Evolutionary conservation across 371 early-diverging fungal species (phyloP).

Genomic region (Mortierella sp.): DNA sequence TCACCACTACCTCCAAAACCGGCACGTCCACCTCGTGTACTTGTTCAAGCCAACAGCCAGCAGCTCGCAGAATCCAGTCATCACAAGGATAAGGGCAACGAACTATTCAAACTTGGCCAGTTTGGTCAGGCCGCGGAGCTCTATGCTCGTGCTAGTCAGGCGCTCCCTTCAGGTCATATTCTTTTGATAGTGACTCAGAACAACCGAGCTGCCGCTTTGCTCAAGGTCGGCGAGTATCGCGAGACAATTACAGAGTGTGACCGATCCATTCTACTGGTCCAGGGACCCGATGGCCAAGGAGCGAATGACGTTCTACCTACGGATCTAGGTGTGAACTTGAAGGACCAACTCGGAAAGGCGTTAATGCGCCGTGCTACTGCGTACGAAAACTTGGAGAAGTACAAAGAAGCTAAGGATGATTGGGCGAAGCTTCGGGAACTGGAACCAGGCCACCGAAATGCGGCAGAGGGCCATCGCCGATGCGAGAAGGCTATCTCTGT

Average conservation of each 20-base stretch:
- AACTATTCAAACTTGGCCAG: slow-evolving; percentile 88
- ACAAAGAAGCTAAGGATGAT: slow-evolving; percentile 74
- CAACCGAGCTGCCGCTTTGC: slow-evolving; percentile 88
- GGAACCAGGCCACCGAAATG: slow-evolving; percentile 59
- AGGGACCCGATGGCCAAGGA: slow-evolving; percentile 49
- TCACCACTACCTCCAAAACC: slow-evolving; percentile 46
- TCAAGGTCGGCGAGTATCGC: slow-evolving; percentile 88
- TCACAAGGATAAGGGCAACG: slow-evolving; percentile 79
- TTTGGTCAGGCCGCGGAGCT: slow-evolving; percentile 81
- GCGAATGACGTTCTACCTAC: slow-evolving; percentile 46
- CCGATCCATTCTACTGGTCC: slow-evolving; percentile 57
- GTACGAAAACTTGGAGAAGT: slow-evolving; percentile 84
- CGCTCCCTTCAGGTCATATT: slow-evolving; percentile 69
- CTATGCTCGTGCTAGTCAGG: slow-evolving; percentile 78
- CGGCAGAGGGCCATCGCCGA: slow-evolving; percentile 70
- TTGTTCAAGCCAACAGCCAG: slow-evolving; percentile 44
- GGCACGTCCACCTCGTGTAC: slow-evolving; percentile 26
- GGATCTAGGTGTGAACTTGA: slow-evolving; percentile 59
- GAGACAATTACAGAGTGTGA: slow-evolving; percentile 75
- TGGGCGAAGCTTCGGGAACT: slow-evolving; percentile 68
- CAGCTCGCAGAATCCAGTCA: slow-evolving; percentile 54
- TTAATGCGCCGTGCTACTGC: slow-evolving; percentile 83
- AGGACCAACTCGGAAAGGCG: slow-evolving; percentile 76
- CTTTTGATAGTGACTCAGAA: slow-evolving; percentile 76
- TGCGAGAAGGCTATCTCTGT: slow-evolving; percentile 67